These are phyloP conservation scores for Dichotomocladium elegans DNA, from an alignment of 371 early-diverging fungal genomes.

Conservation along the genomic window DNA sequence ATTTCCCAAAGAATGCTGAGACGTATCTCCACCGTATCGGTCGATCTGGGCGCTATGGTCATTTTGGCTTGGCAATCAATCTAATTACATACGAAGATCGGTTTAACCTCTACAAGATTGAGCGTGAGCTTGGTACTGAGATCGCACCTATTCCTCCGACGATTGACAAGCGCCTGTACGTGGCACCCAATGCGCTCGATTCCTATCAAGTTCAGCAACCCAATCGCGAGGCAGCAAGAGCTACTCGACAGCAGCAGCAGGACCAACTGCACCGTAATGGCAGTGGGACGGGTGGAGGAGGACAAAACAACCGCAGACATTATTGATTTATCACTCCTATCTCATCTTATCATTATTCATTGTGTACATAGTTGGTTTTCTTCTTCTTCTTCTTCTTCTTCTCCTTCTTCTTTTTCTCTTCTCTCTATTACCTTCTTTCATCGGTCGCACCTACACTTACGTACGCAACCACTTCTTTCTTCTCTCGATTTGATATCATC, in stretches of 20 bases:
- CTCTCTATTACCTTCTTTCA: background rate
- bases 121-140: constrained; percentile 96
- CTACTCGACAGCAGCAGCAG: constrained; percentile 50
- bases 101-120: constrained; percentile 93
- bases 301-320: constrained; percentile 32
- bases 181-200: constrained; percentile 67
- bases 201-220: constrained; percentile 46
- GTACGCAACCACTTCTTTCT: too few relatives aligned
- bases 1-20: constrained; percentile 98
- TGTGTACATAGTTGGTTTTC: too few relatives aligned
- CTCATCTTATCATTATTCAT: too few relatives aligned
- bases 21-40: constrained; percentile 99
- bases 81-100: constrained; percentile 96
- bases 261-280: constrained; percentile 17
- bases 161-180: constrained; percentile 89
- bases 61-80: constrained; percentile 96
- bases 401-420: background rate
- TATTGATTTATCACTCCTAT: constrained; percentile 27
- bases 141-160: constrained; percentile 94
- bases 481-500: too few relatives aligned
- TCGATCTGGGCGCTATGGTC: constrained; percentile 96
- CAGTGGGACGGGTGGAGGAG: constrained; percentile 18
- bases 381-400: too few relatives aligned
- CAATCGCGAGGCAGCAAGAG: constrained; percentile 40
- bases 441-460: too few relatives aligned